A percentile compares a stretch with the other conserved stretches of the same genome.
These are phyloP conservation scores for Guadua angustifolia DNA, from an alignment of 176 grass and related monocot species.

Conservation along the genomic window DNA sequence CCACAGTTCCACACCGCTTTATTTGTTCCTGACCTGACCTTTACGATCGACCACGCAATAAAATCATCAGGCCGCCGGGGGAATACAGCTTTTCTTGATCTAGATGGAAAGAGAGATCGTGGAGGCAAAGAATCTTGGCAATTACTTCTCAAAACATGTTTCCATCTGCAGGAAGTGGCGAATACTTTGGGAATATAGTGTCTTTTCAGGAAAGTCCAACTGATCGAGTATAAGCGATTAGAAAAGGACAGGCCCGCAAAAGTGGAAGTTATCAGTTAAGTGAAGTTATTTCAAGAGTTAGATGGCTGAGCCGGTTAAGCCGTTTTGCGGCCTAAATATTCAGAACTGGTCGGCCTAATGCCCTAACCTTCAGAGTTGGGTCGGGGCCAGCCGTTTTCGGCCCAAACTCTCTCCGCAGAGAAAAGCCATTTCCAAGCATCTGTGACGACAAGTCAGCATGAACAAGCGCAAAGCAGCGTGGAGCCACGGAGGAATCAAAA, in stretches of 20 bases:
- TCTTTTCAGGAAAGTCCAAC: slow-evolving; percentile 29
- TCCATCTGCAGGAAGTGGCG: not conserved
- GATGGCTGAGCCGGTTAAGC: not conserved
- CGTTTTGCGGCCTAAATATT: not conserved
- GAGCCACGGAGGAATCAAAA: not conserved
- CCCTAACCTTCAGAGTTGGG: not conserved
- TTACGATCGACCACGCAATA: no score
- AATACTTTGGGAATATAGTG: slow-evolving; percentile 27
- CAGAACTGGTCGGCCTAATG: not conserved
- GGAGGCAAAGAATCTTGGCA: slow-evolving; percentile 32
- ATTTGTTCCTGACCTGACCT: no score
- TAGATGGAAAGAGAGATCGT: not conserved
- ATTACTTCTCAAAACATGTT: not conserved
- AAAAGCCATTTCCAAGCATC: not conserved
- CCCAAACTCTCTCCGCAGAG: not conserved
- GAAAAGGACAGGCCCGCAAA: not conserved
- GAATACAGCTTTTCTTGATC: not conserved
- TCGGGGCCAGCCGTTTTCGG: not conserved
- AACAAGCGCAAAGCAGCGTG: not conserved
- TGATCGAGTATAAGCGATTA: not conserved
- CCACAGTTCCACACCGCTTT: no score
- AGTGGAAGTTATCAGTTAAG: not conserved
- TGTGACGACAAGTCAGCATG: not conserved
- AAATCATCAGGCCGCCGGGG: no score
- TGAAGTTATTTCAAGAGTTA: not conserved